phyloP scores from a whole-genome alignment of 1,284 basidiomycete species.

The Ustilago shanxiensis region DNA sequence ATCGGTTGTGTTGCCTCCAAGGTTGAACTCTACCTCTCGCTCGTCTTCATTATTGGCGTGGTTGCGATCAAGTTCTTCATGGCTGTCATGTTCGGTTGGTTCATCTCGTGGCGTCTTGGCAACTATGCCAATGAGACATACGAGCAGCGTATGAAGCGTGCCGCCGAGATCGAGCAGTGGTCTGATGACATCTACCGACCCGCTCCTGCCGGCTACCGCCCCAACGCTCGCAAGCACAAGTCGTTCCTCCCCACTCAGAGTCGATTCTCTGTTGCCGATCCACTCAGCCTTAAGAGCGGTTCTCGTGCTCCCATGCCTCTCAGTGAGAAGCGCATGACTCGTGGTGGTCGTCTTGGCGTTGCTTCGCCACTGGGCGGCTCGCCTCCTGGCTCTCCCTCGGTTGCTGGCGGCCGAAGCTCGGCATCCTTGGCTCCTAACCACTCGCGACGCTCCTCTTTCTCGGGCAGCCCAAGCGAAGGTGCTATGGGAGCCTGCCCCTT shows the following conservation, averaged over 20 bases:
- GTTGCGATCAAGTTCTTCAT: slow-evolving; percentile 94
- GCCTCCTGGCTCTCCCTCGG: slow-evolving; percentile 81
- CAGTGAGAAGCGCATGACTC: slow-evolving; percentile 54
- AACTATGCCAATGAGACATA: slow-evolving; percentile 94
- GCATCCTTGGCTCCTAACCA: slow-evolving; percentile 75
- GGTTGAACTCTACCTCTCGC: slow-evolving; percentile 92
- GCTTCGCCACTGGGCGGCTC: slow-evolving; percentile 71
- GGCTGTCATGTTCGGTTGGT: slow-evolving; percentile 98
- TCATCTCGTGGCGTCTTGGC: slow-evolving; percentile 92
- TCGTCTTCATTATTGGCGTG: slow-evolving; percentile 97
- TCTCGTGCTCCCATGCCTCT: slow-evolving; percentile 37
- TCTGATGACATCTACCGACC: slow-evolving; percentile 94
- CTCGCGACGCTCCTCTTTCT: slow-evolving; percentile 64
- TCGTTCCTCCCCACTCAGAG: slow-evolving; percentile 77
- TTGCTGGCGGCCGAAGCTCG: slow-evolving; percentile 83
- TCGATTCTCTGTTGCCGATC: slow-evolving; percentile 72
- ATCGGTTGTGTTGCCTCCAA: slow-evolving; percentile 96
- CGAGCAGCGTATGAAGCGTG: slow-evolving; percentile 90
- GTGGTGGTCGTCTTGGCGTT: slow-evolving; percentile 51
- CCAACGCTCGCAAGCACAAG: slow-evolving; percentile 79
- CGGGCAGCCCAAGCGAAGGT: slow-evolving; percentile 51
- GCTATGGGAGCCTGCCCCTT: slow-evolving; percentile 76
- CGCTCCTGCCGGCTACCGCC: slow-evolving; percentile 89
- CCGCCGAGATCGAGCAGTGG: slow-evolving; percentile 94
- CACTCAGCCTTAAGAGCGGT: slow-evolving; percentile 55